Base-by-base conservation (phyloP, 371 early-diverging fungal species). In the Rhizopus stolonifer region DNA sequence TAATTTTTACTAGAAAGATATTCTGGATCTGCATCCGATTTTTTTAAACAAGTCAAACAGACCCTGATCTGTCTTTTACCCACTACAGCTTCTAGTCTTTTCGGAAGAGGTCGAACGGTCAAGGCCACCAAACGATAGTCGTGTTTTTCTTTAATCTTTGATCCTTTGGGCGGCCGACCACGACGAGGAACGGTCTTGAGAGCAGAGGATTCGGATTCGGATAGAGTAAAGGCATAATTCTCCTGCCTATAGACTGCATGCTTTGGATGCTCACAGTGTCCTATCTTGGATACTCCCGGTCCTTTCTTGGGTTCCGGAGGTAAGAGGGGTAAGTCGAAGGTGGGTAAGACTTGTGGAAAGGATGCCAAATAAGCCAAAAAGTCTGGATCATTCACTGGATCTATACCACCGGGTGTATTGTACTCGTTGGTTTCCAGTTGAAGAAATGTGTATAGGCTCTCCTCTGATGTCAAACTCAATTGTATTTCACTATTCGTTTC, bases 141-240 rank as follows among this genome's bases (percentile, higher is more conserved):
- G 13, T 14, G 19, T 23, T 40, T 32, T 10, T 54, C 46, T n/a
- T 29, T 19, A 15, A 23, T 6, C n/a, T 62, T 66, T 3, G 68
- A 63, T 14, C 75, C 75, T 22, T 75, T 75, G 2, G 75, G 75
- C 5, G 75, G 75, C 36, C 75, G 44, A 5, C 75, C 75, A 9
- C 75, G 56, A 9, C 75, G 55, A 1, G 75, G 75, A 0, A 62
- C 44, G 2, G 58, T 34, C 6, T 58, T 49, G 22, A 56, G 34
- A 1, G 29, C 19, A 13, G 48, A 52, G 0, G 33, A 38, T 8
- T 33, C 34, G 2, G 24, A 2, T 19, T 46, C 39, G 4, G 39
- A 32, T 29, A 56, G 26, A 5, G 46, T 9, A 36, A 49, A 18
- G 8, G 33, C 50, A 21, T 54, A 48, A 18, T 44, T 56, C 29